Evolutionary conservation across 176 grass and related monocot species (phyloP).

Genomic region (barley (Hordeum vulgare)): MorexV3_pseudomolecules_assembly NC_058524.1:602915364-602915863

Average conservation of each 20-base stretch:
- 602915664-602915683: too few species aligned
- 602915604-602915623: background rate
- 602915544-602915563: background rate
- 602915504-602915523: background rate
- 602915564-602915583: background rate
- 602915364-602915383: background rate
- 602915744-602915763: too few species aligned
- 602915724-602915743: too few species aligned
- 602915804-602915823: too few species aligned
- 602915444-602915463: background rate
- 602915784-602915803: too few species aligned
- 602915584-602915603: background rate
- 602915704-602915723: too few species aligned
- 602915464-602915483: background rate
- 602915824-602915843: too few species aligned
- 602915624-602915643: background rate
- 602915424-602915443: background rate
- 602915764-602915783: too few species aligned
- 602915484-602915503: background rate
- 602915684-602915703: too few species aligned
- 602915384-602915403: too few species aligned
- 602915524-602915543: background rate
- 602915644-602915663: too few species aligned
- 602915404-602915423: background rate
- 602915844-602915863: rapidly evolving